A percentile compares a stretch with the other conserved stretches of the same genome.
These are phyloP conservation scores for Evansstolkia leycettana DNA, from an alignment of 495 filamentous ascomycete genomes.

Conservation along the genomic window DNA sequence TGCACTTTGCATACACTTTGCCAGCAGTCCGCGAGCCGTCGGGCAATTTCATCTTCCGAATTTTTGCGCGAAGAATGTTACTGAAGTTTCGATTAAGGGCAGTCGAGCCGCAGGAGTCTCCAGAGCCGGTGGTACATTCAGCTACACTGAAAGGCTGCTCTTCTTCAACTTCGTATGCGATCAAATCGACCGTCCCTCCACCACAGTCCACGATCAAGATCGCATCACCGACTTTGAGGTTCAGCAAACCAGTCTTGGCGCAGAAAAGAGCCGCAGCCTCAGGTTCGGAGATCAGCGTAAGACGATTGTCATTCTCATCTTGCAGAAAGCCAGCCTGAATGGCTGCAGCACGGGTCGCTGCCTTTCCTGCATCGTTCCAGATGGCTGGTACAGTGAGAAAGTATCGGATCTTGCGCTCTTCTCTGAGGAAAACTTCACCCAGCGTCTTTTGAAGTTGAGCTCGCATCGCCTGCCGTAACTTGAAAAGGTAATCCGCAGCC, in stretches of 20 bases:
- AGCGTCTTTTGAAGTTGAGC: conserved; percentile 64
- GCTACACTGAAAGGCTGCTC: conserved; percentile 66
- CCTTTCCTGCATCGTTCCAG: conserved; percentile 74
- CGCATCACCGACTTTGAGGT: conserved; percentile 64
- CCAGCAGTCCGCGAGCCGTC: conserved; percentile 65
- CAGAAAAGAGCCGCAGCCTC: conserved; percentile 73
- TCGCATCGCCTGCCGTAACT: conserved; percentile 65
- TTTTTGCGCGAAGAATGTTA: conserved; percentile 69
- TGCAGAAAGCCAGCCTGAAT: conserved; percentile 68
- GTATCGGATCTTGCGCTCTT: conserved; percentile 68
- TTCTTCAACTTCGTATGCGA: conserved; percentile 72
- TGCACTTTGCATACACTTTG: conserved; percentile 72
- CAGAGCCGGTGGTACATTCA: conserved; percentile 67
- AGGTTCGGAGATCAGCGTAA: conserved; percentile 65
- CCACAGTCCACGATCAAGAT: conserved; percentile 72
- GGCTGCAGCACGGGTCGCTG: conserved; percentile 61
- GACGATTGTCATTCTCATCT: conserved; percentile 64
- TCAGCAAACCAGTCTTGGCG: conserved; percentile 63
- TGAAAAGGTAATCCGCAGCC: conserved; percentile 69
- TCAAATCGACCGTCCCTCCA: conserved; percentile 70
- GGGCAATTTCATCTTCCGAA: conserved; percentile 73
- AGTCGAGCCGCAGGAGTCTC: conserved; percentile 67
- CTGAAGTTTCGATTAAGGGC: conserved; percentile 74
- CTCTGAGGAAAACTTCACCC: conserved; percentile 64
- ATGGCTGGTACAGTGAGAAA: conserved; percentile 69